Evolutionary conservation across 2,329 filamentous ascomycete species (phyloP).

Genomic region (Seiridium unicorne): DNA sequence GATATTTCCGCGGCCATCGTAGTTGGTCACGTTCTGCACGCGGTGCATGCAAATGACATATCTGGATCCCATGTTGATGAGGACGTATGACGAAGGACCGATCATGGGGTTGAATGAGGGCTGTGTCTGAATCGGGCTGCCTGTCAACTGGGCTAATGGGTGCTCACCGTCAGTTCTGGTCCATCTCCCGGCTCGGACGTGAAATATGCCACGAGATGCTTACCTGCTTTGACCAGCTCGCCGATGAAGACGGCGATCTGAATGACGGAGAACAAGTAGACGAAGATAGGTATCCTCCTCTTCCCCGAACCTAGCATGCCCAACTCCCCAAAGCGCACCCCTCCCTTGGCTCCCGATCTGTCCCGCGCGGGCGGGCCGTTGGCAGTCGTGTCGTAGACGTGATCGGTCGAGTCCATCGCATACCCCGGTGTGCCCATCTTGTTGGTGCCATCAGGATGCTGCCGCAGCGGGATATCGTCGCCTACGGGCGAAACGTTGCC

Average conservation of each 20-base stretch:
- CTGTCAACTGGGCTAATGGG: slow-evolving; percentile 63
- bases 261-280: slow-evolving; percentile 73
- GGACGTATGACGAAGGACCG: slow-evolving; percentile 82
- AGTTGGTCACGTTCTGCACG: slow-evolving; percentile 61
- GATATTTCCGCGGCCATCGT: slow-evolving; percentile 33
- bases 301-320: slow-evolving; percentile 57
- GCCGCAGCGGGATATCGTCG: slow-evolving; percentile 58
- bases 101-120: slow-evolving; percentile 97
- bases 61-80: slow-evolving; percentile 96
- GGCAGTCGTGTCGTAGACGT: slow-evolving; percentile 58
- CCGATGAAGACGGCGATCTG: slow-evolving; percentile 86
- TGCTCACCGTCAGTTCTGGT: not conserved
- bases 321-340: slow-evolving; percentile 55
- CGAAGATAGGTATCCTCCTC: slow-evolving; percentile 72
- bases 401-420: slow-evolving; percentile 45
- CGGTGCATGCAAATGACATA: slow-evolving; percentile 96
- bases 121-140: slow-evolving; percentile 73
- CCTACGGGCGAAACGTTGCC: slow-evolving; percentile 37
- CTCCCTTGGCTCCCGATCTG: slow-evolving; percentile 28
- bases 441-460: slow-evolving; percentile 44
- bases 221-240: slow-evolving; percentile 75
- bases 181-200: not conserved
- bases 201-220: slow-evolving; percentile 43
- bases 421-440: slow-evolving; percentile 20
- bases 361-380: slow-evolving; percentile 14